phyloP scores from a whole-genome alignment of 768 basidiomycete genomes.

The Phylloporus sp. region DNA sequence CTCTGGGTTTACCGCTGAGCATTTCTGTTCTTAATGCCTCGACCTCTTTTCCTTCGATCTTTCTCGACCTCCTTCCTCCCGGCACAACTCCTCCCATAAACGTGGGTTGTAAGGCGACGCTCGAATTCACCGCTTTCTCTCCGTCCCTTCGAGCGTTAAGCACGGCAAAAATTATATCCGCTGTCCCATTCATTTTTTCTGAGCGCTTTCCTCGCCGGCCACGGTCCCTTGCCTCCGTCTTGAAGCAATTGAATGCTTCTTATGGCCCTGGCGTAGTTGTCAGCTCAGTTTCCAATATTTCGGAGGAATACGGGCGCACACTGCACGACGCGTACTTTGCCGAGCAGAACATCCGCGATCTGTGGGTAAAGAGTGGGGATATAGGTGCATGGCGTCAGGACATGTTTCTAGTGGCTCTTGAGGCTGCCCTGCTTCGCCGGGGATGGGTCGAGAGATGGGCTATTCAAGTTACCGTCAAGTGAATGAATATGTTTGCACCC shows the following conservation, averaged over 20 bases:
- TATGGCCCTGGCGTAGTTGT: constrained; percentile 28
- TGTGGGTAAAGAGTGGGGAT: constrained; percentile 23
- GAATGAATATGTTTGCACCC: background rate
- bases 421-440: constrained; percentile 46
- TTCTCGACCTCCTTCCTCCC: constrained; percentile 21
- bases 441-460: constrained; percentile 49
- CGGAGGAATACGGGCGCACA: constrained; percentile 27
- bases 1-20: constrained; percentile 11
- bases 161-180: constrained; percentile 37
- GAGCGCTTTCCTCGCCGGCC: constrained; percentile 35
- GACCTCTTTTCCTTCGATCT: constrained; percentile 11
- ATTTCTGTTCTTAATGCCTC: constrained; percentile 4
- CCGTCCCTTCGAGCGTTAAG: constrained; percentile 33
- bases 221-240: constrained; percentile 34
- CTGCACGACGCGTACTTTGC: constrained; percentile 8
- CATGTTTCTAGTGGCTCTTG: constrained; percentile 46
- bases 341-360: constrained; percentile 13
- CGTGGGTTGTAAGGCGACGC: constrained; percentile 15
- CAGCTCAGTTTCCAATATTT: constrained; percentile 38
- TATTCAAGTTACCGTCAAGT: constrained; percentile 19
- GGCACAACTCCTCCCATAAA: constrained; percentile 11
- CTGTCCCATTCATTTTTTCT: constrained; percentile 41
- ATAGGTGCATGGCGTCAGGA: constrained; percentile 43
- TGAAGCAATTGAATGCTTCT: constrained; percentile 32
- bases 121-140: constrained; percentile 41